Percentiles rank a stretch among this genome's conserved stretches.
Evolutionary conservation across 1,139 yeast species (phyloP).

Genomic region (Pichia sp.): DNA sequence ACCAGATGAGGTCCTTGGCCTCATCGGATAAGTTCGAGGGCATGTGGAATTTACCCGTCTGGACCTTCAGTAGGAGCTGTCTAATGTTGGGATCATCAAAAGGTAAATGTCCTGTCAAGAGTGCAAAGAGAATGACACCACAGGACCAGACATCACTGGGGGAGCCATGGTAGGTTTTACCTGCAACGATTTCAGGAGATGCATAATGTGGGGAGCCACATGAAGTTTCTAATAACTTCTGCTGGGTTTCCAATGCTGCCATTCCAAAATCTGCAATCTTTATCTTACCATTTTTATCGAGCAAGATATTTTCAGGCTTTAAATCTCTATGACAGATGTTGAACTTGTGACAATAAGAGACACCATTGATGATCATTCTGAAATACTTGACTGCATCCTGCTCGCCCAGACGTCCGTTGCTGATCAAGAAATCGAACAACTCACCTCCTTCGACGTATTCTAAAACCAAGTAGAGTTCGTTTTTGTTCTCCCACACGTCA

Average conservation of each 20-base stretch:
- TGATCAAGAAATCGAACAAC: constrained; percentile 67
- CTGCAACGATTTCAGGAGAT: constrained; percentile 80
- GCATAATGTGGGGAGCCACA: constrained; percentile 90
- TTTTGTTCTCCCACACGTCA: constrained; percentile 82
- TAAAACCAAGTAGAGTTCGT: constrained; percentile 65
- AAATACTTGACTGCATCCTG: constrained; percentile 69
- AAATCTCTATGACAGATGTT: constrained; percentile 80
- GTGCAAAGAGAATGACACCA: constrained; percentile 75
- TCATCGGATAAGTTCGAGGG: constrained; percentile 61
- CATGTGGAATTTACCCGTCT: constrained; percentile 70
- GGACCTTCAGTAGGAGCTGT: constrained; percentile 65
- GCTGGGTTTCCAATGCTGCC: constrained; percentile 79
- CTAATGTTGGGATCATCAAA: constrained; percentile 79
- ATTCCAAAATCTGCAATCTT: constrained; percentile 84
- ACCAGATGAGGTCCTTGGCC: constrained; percentile 65
- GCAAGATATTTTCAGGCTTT: constrained; percentile 70
- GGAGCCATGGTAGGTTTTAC: constrained; percentile 73
- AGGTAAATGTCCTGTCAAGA: constrained; percentile 74
- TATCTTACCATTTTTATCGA: constrained; percentile 63
- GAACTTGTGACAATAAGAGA: constrained; percentile 77
- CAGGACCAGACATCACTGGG: constrained; percentile 87
- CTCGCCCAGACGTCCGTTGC: constrained; percentile 78
- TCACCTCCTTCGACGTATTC: constrained; percentile 87
- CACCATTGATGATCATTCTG: constrained; percentile 70
- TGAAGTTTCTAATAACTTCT: constrained; percentile 66